These are phyloP conservation scores for Penicillium olsonii DNA, from an alignment of 2,329 filamentous ascomycete genomes.

Conservation along the genomic window DNA sequence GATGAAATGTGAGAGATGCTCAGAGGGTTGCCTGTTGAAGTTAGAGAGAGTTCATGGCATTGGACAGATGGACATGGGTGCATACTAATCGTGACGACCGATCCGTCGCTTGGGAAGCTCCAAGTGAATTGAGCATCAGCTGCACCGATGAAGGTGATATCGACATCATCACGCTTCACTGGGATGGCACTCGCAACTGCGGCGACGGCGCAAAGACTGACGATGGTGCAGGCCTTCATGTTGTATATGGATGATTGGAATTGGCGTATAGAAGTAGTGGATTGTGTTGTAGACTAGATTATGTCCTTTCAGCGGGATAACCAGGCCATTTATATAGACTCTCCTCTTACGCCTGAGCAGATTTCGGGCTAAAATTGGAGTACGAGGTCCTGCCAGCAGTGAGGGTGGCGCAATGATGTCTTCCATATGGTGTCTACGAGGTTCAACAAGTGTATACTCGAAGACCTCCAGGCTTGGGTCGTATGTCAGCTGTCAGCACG, in stretches of 20 bases:
- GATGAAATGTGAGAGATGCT: conserved; percentile 27
- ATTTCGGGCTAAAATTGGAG: neutral
- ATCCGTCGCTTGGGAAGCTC: conserved; percentile 11
- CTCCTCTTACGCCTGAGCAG: neutral
- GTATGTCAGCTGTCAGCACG: neutral
- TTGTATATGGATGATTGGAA: neutral
- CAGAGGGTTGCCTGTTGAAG: conserved; percentile 13
- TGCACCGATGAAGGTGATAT: conserved; percentile 15
- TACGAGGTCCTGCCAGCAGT: neutral
- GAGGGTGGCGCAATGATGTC: neutral
- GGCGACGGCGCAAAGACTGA: neutral
- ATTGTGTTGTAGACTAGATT: neutral
- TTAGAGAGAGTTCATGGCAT: neutral
- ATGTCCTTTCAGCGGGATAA: neutral
- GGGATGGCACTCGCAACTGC: conserved; percentile 1
- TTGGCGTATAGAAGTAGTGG: neutral
- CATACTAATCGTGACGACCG: conserved; percentile 3
- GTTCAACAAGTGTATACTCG: neutral
- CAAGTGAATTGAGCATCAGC: conserved; percentile 14
- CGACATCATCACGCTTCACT: neutral
- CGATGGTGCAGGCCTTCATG: neutral
- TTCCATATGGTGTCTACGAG: neutral
- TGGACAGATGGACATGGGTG: neutral
- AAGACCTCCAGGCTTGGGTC: too few species aligned
- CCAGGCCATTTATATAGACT: conserved; percentile 3